phyloP scores from a whole-genome alignment of 208 protist genomes.

The Naegleria fowleri region DNA sequence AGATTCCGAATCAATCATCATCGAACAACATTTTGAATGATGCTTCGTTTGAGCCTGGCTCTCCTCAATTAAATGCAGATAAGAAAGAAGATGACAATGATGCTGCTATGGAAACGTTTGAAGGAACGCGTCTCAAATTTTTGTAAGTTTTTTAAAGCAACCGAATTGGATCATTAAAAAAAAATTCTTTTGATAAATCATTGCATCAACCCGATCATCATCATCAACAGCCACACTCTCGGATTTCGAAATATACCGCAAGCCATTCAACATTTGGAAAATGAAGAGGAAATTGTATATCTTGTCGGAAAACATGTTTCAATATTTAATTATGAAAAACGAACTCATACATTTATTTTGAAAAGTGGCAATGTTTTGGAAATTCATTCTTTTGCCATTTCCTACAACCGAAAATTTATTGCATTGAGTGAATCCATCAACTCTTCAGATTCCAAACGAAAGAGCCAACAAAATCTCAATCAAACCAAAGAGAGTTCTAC shows the following conservation, averaged over 20 bases:
- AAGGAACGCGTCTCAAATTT: neutral
- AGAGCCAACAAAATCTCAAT: neutral
- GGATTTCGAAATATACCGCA: neutral
- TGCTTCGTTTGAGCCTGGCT: too few species aligned
- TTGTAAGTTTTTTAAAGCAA: neutral
- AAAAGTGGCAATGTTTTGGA: constrained; percentile 35
- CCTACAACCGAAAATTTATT: constrained; percentile 40
- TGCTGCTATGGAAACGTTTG: neutral
- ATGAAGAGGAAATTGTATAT: constrained; percentile 34
- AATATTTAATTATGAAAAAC: constrained; percentile 37
- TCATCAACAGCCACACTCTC: neutral
- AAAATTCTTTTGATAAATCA: too few species aligned
- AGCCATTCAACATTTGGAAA: constrained; percentile 4
- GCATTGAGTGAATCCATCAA: constrained; percentile 34
- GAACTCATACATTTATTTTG: constrained; percentile 39
- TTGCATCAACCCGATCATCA: neutral
- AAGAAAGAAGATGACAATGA: neutral
- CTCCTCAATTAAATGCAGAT: neutral
- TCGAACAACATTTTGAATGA: too few species aligned
- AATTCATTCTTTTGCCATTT: constrained; percentile 38
- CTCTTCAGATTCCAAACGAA: constrained; percentile 4
- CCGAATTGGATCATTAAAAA: too few species aligned
- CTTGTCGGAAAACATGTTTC: constrained; percentile 43
- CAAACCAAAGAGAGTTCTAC: neutral
- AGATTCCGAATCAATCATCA: too few species aligned